phyloP scores from a whole-genome alignment of 2,329 filamentous ascomycete species.

The Periconia macrospinosa region DNA sequence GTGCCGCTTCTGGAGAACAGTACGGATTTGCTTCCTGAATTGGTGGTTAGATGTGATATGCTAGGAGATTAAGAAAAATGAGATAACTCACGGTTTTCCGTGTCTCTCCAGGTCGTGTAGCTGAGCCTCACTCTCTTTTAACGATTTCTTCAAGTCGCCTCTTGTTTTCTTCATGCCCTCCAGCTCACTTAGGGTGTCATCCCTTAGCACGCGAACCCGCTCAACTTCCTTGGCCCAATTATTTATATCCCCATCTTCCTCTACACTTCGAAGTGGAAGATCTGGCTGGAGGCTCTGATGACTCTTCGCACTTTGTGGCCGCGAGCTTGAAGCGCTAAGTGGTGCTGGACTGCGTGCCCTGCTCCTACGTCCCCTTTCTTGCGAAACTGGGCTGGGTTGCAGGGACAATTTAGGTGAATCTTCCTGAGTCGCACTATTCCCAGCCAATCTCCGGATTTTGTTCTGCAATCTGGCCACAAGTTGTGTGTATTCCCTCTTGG shows the following conservation, averaged over 20 bases:
- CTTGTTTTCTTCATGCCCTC: constrained; percentile 35
- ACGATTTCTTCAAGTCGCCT: constrained; percentile 30
- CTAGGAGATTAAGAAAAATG: background rate
- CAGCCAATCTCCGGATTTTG: constrained; percentile 30
- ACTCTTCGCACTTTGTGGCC: constrained; percentile 12
- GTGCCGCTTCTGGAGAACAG: constrained; percentile 18
- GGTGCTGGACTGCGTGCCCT: background rate
- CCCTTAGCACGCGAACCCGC: constrained; percentile 33
- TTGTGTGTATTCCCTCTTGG: constrained; percentile 34
- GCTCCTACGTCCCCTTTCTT: background rate
- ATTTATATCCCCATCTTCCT: constrained; percentile 18
- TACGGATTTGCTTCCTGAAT: constrained; percentile 12
- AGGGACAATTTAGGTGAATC: background rate
- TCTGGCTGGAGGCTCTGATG: constrained; percentile 11
- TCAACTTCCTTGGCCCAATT: constrained; percentile 40
- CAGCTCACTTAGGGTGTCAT: constrained; percentile 37
- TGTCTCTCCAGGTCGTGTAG: constrained; percentile 35
- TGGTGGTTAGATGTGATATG: background rate
- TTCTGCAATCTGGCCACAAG: constrained; percentile 34
- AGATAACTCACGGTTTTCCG: constrained; percentile 17
- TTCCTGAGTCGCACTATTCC: background rate
- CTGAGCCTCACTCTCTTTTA: constrained; percentile 36
- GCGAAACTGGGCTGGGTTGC: background rate
- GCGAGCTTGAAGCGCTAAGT: constrained; percentile 10
- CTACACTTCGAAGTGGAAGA: constrained; percentile 19